phyloP scores from a whole-genome alignment of 805 yeast species.

The Metschnikowia santaceciliae region DNA sequence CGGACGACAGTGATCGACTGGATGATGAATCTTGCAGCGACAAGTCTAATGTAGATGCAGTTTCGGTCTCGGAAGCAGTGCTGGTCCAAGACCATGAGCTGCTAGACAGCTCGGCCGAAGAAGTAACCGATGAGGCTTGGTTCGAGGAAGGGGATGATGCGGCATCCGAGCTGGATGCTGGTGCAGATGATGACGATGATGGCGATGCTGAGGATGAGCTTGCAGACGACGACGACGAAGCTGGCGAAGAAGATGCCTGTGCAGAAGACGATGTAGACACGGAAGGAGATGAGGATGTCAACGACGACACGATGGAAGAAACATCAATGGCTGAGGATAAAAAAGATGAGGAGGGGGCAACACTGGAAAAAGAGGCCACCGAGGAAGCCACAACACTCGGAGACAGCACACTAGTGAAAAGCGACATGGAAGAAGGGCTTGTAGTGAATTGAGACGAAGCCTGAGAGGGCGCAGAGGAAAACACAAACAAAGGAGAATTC shows the following conservation, averaged over 20 bases:
- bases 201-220: conserved; percentile 11
- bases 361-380: background rate
- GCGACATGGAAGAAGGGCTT: background rate
- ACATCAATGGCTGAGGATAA: background rate
- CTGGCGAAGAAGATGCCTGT: background rate
- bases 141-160: conserved; percentile 13
- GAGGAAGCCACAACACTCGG: background rate
- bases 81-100: conserved; percentile 17
- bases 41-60: conserved; percentile 9
- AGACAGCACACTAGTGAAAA: background rate
- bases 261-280: background rate
- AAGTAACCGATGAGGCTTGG: conserved; percentile 21
- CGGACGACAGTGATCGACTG: conserved; percentile 1
- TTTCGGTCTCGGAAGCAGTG: conserved; percentile 4
- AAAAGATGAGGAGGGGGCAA: background rate
- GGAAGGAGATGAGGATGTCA: background rate
- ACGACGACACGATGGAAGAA: background rate
- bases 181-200: conserved; percentile 8
- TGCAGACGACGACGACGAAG: conserved; percentile 11
- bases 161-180: conserved; percentile 10
- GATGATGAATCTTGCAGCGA: conserved; percentile 4
- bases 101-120: conserved; percentile 16
- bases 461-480: background rate
- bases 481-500: background rate
- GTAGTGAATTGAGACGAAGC: background rate